Base-by-base conservation (phyloP, 2,329 filamentous ascomycete species). In the Fusarium devonianum region DNA sequence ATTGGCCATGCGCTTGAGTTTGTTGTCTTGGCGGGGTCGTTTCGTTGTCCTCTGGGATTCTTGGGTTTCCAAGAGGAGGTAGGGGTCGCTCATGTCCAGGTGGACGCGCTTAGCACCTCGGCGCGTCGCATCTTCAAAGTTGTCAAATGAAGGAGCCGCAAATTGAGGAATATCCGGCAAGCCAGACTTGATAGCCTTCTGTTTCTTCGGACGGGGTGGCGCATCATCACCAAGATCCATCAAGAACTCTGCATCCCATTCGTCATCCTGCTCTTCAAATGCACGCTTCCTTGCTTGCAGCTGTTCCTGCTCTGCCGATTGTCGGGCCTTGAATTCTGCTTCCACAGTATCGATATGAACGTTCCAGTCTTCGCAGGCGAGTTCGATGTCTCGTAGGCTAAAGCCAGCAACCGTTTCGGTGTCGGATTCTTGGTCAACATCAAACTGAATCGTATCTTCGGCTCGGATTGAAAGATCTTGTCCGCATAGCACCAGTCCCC, bases 361-460 rank as follows among this genome's bases (percentile, higher is more conserved):
- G 45, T 89, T 86, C 89, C 91, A 97, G 68, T 97, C 90, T 50
- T 90, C 85, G 65, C 92, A 97, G 5, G 94, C 84, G 35, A 95
- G 83, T 48, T 90, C 85, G 45, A 99, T 84, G 64, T 97, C 92
- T 41, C 87, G 83, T 71, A 93, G 82, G 0, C 83, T 89, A 53
- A 90, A 84, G 2, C 90, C 90, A 22, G 86, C 89, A 13, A 94
- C 78, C 14, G 80, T 82, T 62, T 93, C 88, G 11, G 82, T 72
- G 36, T 84, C 80, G 0, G 78, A 79, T 3, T 79, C 78, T 17
- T 76, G 75, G 16, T 80, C 78, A 8, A 80, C 62, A 29, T 80
- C 77, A 39, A 78, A 77, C 42, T 73, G 73, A 7, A 70, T 66
- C 3, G 68, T 58, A 8, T 73, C 65, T 30, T 70, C 67, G 9